A percentile compares a stretch with the other conserved stretches of the same genome.
phyloP scores from a whole-genome alignment of 202 grass and related monocot species.

The Eragrostis tef region DNA sequence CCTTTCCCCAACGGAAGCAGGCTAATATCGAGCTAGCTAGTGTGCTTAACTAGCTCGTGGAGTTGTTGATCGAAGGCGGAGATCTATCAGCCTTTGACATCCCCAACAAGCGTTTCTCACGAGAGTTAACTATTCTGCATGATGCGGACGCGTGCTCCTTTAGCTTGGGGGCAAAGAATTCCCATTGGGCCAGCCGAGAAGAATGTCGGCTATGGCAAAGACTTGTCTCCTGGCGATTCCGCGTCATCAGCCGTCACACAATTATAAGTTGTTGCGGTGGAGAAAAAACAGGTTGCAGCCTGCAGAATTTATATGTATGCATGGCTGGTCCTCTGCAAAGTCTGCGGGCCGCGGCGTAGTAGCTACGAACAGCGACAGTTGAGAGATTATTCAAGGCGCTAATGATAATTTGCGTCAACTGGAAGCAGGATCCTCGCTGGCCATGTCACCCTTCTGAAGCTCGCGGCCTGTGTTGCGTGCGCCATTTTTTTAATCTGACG shows the following conservation, averaged over 20 bases:
- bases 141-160: neutral
- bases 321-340: neutral
- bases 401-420: neutral
- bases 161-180: neutral
- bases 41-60: neutral
- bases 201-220: neutral
- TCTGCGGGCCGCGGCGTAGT: neutral
- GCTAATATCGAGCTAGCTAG: neutral
- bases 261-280: neutral
- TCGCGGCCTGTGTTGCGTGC: conserved; percentile 10
- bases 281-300: neutral
- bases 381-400: neutral
- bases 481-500: conserved; percentile 21
- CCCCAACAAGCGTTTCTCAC: neutral
- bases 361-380: neutral
- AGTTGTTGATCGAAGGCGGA: conserved; percentile 4
- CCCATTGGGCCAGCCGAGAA: neutral
- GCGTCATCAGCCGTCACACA: neutral
- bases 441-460: neutral
- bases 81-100: neutral
- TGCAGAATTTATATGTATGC: neutral
- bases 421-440: conserved; percentile 15
- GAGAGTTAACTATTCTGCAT: conserved; percentile 10
- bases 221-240: neutral
- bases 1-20: neutral